Base-by-base conservation (phyloP, 129 eudicot species). In the Tagetes erecta region DNA sequence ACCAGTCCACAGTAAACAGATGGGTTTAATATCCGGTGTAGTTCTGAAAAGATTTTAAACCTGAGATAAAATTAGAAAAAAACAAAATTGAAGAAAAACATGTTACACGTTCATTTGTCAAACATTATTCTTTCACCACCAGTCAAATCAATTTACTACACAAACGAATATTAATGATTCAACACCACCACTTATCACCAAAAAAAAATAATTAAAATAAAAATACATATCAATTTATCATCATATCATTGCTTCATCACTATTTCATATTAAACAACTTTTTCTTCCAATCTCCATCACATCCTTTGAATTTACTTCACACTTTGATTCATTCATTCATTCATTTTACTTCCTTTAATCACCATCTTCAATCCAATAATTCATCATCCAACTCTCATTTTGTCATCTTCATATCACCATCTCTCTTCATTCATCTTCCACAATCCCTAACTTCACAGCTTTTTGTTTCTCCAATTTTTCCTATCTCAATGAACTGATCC, bases 191-290 rank as follows among this genome's bases (percentile, higher is more conserved):
- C 76, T 71, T 76, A 78, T 71, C 39, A 67, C 56, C 68, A 77
- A 51, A 44, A 78, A 71, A 78, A 20, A 65, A 78, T 71, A 58
- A 20, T 20, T 20, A 20, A 20, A 20, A 20, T 20, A 20, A 20
- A 20, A 20, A 20, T 20, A 20, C 27, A 20, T 20, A 20, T 20
- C 27, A 20, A 20, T 20, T 20, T 20, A 20, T 20, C 27, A 20
- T 20, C 82, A 50, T 78, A 78, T 78, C 73, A 71, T 71, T 78
- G 82, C 73, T 78, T 64, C 38, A 71, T 78, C 68, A 10, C 80
- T 57, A 68, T 67, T 56, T 72, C 64, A 51, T 58, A 14, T 14
- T 41, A 71, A 72, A 51, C 73, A 36, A 64, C 50, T 64, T 53
- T 68, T 72, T 71, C 73, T 78, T 52, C 78, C 7, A 20, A 20